Percentiles rank a stretch among this genome's conserved stretches.
phyloP scores from a whole-genome alignment of 108 stramenopile species.

The Cyclotella baltica region DNA sequence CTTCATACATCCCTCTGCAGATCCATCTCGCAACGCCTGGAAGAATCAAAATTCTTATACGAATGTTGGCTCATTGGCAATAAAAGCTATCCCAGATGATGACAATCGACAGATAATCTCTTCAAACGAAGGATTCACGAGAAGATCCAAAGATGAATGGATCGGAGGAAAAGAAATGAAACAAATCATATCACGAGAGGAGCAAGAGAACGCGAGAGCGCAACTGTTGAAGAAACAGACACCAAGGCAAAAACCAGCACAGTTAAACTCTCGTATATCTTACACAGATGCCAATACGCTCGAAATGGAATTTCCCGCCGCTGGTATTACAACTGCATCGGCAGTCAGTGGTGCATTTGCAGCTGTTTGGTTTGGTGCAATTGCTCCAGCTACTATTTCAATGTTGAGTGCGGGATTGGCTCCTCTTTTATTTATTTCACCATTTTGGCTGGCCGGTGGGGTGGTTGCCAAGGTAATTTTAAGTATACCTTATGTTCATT shows the following conservation, averaged over 20 bases:
- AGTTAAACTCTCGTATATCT: slow-evolving; percentile 15
- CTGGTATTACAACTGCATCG: slow-evolving; percentile 24
- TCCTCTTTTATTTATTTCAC: slow-evolving; percentile 38
- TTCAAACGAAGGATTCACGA: no score
- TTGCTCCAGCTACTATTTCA: slow-evolving; percentile 43
- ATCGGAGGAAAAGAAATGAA: slow-evolving; percentile 25
- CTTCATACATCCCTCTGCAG: no score
- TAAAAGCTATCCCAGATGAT: no score
- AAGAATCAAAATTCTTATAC: no score
- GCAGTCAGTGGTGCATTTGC: slow-evolving; percentile 38
- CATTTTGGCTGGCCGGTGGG: slow-evolving; percentile 58
- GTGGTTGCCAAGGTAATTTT: slow-evolving; percentile 34
- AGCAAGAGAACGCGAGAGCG: background rate
- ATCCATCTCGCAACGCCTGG: no score
- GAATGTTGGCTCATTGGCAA: no score
- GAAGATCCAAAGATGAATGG: slow-evolving; percentile 15
- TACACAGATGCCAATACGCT: slow-evolving; percentile 52
- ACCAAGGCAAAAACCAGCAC: background rate
- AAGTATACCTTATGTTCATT: background rate
- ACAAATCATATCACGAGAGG: slow-evolving; percentile 12
- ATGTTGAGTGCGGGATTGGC: slow-evolving; percentile 21
- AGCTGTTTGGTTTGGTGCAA: slow-evolving; percentile 48
- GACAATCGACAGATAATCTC: no score
- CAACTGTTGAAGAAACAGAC: background rate
- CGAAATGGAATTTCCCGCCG: slow-evolving; percentile 32